Base-by-base conservation (phyloP, 1,139 yeast species). In the Yamadazyma sp. region DNA sequence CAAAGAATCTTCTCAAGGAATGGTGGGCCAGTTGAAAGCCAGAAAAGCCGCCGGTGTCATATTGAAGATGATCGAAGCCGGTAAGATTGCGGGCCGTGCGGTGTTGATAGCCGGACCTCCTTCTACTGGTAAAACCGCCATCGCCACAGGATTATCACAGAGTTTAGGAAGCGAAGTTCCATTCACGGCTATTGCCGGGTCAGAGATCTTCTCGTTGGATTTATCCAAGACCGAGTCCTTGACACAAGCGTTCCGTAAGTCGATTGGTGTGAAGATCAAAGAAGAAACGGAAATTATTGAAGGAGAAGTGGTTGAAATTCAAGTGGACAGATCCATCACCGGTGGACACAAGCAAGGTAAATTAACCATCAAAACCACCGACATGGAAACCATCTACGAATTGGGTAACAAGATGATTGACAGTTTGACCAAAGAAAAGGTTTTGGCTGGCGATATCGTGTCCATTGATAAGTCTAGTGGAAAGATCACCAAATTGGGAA, bases 301-400 rank as follows among this genome's bases (percentile, higher is more conserved):
- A 64, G 99, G 99, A 58, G 99, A 94, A 65, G 98, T 94, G 34
- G 97, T 94, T 29, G 99, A 92, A 64, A 88, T 92, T 57, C 97
- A 90, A 67, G 90, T 94, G 51, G 99, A 92, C 64, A 80, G 97
- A 59, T 86, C 96, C 12, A 78, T 94, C 44, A 86, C 97, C 13
- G 97, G 97, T 26, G 98, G 98, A 41, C 97, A 89, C 66, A 92
- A 92, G 61, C 98, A 92, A 67, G 98, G 98, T 38, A 92, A 94
- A 61, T 76, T 94, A 55, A 94, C 98, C 18, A 90, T 94, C 57
- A 89, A 94, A 61, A 94, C 98, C 30, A 92, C 98, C 12, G 98
- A 94, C 62, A 94, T 94, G 98, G 98, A 94, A 67, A 92, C 98
- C 22, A 87, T 92, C 47, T 92, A 94, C 65, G 99, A 92, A 67